Evolutionary conservation across 2,329 filamentous ascomycete genomes (phyloP).

Genomic region (Esteya vermicola): DNA sequence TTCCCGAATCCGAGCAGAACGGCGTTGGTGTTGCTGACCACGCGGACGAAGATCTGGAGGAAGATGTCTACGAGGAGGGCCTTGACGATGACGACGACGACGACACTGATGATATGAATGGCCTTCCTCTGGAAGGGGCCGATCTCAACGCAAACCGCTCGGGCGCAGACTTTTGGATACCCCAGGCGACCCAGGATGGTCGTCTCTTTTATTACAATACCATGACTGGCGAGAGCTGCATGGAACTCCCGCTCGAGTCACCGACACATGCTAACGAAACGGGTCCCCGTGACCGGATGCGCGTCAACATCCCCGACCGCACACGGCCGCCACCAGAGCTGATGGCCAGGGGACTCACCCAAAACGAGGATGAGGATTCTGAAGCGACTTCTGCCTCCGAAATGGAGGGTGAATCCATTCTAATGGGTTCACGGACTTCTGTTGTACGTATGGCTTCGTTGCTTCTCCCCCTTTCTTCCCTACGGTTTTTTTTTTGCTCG

Average conservation of each 20-base stretch:
- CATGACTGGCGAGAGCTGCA: slow-evolving; percentile 85
- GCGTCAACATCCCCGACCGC: slow-evolving; percentile 77
- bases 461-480: no score
- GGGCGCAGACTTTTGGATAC: slow-evolving; percentile 94
- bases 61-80: slow-evolving; percentile 53
- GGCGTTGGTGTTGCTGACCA: slow-evolving; percentile 38
- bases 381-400: slow-evolving; percentile 73
- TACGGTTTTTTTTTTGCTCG: no score
- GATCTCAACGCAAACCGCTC: slow-evolving; percentile 51
- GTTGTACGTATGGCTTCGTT: no score
- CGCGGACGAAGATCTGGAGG: slow-evolving; percentile 48
- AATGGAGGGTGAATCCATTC: slow-evolving; percentile 61
- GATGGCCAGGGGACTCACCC: slow-evolving; percentile 68
- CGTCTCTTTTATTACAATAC: slow-evolving; percentile 97
- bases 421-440: slow-evolving; percentile 54
- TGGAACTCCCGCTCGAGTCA: slow-evolving; percentile 87
- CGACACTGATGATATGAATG: slow-evolving; percentile 25
- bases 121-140: slow-evolving; percentile 55
- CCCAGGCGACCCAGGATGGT: slow-evolving; percentile 87
- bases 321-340: slow-evolving; percentile 82
- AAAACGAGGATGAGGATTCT: slow-evolving; percentile 84
- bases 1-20: slow-evolving; percentile 45
- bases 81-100: slow-evolving; percentile 51
- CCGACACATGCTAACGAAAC: slow-evolving; percentile 67
- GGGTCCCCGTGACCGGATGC: slow-evolving; percentile 77